phyloP scores from a whole-genome alignment of 2,329 filamentous ascomycete species.

The Arthroderma uncinatum region DNA sequence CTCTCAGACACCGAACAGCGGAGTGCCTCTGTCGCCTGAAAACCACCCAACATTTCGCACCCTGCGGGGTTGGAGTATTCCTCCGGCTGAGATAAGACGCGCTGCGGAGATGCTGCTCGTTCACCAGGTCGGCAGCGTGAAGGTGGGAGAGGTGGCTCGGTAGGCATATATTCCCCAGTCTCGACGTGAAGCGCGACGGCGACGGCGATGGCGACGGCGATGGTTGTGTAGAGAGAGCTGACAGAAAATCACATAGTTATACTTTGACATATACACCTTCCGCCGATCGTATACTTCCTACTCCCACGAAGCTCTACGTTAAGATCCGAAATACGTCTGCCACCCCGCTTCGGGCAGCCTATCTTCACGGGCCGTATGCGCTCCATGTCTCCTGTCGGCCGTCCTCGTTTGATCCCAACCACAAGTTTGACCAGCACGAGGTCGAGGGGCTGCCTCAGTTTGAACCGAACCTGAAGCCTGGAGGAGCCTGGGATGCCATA shows the following conservation, averaged over 20 bases:
- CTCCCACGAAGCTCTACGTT: slow-evolving; percentile 67
- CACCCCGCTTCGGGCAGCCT: slow-evolving; percentile 83
- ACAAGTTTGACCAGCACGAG: slow-evolving; percentile 58
- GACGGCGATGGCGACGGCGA: background rate
- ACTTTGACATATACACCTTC: slow-evolving; percentile 87
- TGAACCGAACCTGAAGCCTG: slow-evolving; percentile 92
- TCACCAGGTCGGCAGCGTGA: slow-evolving; percentile 82
- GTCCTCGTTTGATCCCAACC: slow-evolving; percentile 69
- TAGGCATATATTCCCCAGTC: slow-evolving; percentile 35
- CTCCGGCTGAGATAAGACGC: slow-evolving; percentile 16
- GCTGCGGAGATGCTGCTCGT: slow-evolving; percentile 63
- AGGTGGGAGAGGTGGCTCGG: slow-evolving; percentile 86
- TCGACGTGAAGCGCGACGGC: background rate
- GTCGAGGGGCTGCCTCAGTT: slow-evolving; percentile 75
- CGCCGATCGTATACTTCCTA: slow-evolving; percentile 77
- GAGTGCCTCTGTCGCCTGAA: slow-evolving; percentile 15
- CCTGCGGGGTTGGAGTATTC: slow-evolving; percentile 27
- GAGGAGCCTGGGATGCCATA: slow-evolving; percentile 70
- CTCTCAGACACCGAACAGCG: slow-evolving; percentile 29
- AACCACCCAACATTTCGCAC: slow-evolving; percentile 23
- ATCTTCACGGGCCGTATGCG: slow-evolving; percentile 91
- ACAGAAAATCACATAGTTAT: slow-evolving; percentile 38
- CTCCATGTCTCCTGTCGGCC: slow-evolving; percentile 81
- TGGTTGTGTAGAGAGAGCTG: background rate
- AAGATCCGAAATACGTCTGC: slow-evolving; percentile 87